These are phyloP conservation scores for Sporobolomyces phaffii DNA, from an alignment of 768 basidiomycete species.

Conservation along the genomic window DNA sequence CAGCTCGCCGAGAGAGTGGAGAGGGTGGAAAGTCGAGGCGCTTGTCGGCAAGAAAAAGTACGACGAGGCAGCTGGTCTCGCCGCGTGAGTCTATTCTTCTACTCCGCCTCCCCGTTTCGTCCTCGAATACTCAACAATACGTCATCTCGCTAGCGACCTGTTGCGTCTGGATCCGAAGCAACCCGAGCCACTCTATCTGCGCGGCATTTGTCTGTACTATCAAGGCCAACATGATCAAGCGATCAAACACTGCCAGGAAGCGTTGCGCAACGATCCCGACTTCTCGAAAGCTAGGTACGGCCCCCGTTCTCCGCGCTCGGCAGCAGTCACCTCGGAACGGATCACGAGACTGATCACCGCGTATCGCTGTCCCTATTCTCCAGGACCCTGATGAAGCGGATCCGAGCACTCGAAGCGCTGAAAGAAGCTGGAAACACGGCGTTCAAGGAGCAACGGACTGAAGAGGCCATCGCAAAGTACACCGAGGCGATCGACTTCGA, in stretches of 20 bases:
- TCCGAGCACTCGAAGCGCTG: conserved; percentile 72
- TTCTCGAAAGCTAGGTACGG: conserved; percentile 56
- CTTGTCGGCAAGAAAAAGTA: conserved; percentile 64
- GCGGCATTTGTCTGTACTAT: conserved; percentile 73
- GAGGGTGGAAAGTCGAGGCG: conserved; percentile 69
- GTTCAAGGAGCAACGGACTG: conserved; percentile 60
- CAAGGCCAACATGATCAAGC: conserved; percentile 65
- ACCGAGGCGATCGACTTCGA: conserved; percentile 61
- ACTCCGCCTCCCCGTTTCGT: background rate
- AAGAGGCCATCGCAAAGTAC: conserved; percentile 66
- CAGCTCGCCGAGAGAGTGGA: conserved; percentile 66
- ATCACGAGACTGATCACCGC: no score
- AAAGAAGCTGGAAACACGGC: conserved; percentile 78
- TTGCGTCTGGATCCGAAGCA: conserved; percentile 66
- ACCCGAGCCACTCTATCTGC: conserved; percentile 69
- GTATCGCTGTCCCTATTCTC: no score
- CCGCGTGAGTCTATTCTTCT: conserved; percentile 56
- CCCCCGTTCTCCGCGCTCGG: background rate
- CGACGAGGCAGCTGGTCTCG: conserved; percentile 68
- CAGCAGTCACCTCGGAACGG: no score
- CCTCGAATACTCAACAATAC: no score
- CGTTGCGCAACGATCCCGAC: conserved; percentile 71
- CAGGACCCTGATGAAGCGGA: conserved; percentile 63
- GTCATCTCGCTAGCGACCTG: no score
- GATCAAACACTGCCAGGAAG: conserved; percentile 62